phyloP scores from a whole-genome alignment of 2,329 filamentous ascomycete species.

The Calonectria pseudoturangicola region DNA sequence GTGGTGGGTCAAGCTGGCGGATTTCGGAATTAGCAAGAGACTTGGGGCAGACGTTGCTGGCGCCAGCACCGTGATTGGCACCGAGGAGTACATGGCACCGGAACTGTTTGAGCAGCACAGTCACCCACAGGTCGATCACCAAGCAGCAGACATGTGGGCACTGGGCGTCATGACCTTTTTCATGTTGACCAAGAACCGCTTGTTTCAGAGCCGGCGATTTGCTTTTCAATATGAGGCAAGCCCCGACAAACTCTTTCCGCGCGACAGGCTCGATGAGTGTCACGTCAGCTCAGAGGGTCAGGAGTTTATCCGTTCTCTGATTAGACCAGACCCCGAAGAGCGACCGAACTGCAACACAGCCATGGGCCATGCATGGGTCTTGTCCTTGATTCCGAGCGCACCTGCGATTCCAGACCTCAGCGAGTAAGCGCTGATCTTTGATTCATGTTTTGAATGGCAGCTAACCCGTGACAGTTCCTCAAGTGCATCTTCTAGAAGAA shows the following conservation, averaged over 20 bases:
- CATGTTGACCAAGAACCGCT: constrained; percentile 32
- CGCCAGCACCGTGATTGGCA: constrained; percentile 36
- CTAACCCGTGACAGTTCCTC: background rate
- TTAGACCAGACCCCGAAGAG: constrained; percentile 16
- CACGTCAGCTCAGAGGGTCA: constrained; percentile 21
- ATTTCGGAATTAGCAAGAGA: constrained; percentile 53
- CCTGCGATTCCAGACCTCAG: constrained; percentile 13
- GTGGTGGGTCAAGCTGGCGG: constrained; percentile 52
- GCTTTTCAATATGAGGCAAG: constrained; percentile 12
- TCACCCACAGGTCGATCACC: constrained; percentile 18
- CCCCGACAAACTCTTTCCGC: constrained; percentile 27
- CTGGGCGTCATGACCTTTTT: constrained; percentile 47
- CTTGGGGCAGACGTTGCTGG: constrained; percentile 1
- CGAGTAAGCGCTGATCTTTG: constrained; percentile 1
- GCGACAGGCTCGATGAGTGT: background rate
- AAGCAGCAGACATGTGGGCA: constrained; percentile 50
- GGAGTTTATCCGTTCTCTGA: constrained; percentile 26
- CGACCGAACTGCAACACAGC: constrained; percentile 10
- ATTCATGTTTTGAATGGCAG: background rate
- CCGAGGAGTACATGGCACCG: constrained; percentile 44
- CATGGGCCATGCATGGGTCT: background rate
- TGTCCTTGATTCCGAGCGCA: constrained; percentile 2
- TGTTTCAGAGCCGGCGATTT: constrained; percentile 9
- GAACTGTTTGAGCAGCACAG: constrained; percentile 39
- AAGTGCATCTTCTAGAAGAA: background rate